Conservation (phyloP, 148 eudicot species). For the Persicaria maculosa region DNA sequence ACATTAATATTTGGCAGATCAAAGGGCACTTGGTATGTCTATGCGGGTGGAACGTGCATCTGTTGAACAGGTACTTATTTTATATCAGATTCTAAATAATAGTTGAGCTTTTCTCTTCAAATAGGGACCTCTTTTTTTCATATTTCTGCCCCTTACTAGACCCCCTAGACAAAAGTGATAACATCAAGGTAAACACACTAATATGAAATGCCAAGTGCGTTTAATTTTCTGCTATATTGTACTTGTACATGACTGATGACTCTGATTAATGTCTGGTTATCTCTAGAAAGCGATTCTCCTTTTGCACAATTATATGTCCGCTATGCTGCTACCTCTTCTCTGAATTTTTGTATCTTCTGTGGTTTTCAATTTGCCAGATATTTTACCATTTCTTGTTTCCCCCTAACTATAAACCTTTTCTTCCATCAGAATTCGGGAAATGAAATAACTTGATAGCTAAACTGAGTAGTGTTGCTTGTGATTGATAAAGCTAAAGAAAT, state of each 20-base stretch:
- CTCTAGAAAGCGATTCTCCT: not conserved
- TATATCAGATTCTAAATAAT: not conserved
- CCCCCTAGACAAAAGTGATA: not conserved
- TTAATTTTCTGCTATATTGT: not conserved
- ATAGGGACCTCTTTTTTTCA: not conserved
- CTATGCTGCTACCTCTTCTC: not conserved
- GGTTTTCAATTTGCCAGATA: not conserved
- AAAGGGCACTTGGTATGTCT: slow-evolving; percentile 99
- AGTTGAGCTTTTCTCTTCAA: not conserved
- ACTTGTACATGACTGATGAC: not conserved
- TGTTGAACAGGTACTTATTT: slow-evolving; percentile 62
- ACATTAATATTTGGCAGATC: slow-evolving; percentile 48
- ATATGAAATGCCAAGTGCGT: not conserved
- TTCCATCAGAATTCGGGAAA: not conserved
- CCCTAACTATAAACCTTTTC: too few species aligned
- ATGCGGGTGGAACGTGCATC: slow-evolving; percentile 95
- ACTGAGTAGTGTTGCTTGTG: not conserved
- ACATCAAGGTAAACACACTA: not conserved
- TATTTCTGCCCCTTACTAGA: not conserved
- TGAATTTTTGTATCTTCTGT: not conserved
- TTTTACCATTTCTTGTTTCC: not conserved
- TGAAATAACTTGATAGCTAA: slow-evolving; percentile 5
- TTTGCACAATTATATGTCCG: not conserved
- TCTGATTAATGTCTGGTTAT: not conserved
- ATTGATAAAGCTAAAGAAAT: not conserved